Percentiles rank a stretch among this genome's conserved stretches.
phyloP scores from a whole-genome alignment of 192 early-diverging fungal species.

The Coemansia sp. region DNA sequence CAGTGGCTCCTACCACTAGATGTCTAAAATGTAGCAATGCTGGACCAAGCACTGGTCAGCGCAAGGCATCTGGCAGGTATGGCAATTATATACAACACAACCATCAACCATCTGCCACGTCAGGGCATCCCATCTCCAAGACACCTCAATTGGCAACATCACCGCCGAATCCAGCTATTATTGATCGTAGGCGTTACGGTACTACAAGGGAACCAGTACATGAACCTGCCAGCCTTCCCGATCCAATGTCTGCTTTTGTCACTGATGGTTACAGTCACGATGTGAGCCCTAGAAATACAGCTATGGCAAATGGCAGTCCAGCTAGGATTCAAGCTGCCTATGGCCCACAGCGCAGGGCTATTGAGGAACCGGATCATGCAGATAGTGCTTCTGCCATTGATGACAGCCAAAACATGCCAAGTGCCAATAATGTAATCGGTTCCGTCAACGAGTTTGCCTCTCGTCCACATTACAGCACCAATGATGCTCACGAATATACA shows the following conservation, averaged over 20 bases:
- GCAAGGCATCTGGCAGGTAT: neutral
- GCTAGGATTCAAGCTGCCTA: neutral
- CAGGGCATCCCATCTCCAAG: neutral
- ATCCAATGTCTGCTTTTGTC: neutral
- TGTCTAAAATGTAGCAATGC: neutral
- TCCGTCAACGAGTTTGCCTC: neutral
- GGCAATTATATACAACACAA: neutral
- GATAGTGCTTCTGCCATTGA: neutral
- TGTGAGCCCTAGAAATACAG: neutral
- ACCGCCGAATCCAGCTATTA: neutral
- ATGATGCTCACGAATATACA: neutral
- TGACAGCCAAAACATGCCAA: neutral
- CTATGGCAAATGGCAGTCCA: neutral
- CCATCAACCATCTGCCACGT: neutral
- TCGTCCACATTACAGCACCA: neutral
- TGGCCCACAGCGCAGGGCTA: neutral
- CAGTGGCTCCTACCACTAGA: neutral
- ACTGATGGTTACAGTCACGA: slow-evolving; percentile 13
- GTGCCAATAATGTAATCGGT: neutral
- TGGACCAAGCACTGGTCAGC: neutral
- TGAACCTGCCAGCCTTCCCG: neutral
- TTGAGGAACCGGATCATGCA: neutral
- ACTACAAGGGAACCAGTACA: neutral
- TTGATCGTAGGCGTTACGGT: neutral
- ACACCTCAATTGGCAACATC: neutral